These are phyloP conservation scores for Cicer arietinum DNA, from an alignment of 306 rosid genomes.

Conservation along the genomic window DNA sequence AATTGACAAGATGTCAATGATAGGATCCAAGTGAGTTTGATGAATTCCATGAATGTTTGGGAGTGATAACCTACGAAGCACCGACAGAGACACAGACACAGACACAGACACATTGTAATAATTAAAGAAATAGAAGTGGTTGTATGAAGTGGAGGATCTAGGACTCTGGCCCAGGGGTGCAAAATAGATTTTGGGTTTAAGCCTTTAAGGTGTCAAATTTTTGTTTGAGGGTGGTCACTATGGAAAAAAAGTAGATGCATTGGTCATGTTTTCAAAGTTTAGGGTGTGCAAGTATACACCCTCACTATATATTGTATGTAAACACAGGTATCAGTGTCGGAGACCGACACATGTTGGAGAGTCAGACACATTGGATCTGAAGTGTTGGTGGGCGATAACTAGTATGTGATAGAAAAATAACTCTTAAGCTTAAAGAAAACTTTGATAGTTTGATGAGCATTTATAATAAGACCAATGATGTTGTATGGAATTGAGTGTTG, in stretches of 20 bases:
- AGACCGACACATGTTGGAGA: neutral
- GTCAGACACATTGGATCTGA: neutral
- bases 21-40: neutral
- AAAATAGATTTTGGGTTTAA: too few relatives aligned
- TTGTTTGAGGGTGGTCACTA: too few relatives aligned
- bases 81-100: neutral
- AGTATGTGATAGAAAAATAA: neutral
- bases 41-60: neutral
- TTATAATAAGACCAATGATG: neutral
- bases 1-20: neutral
- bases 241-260: too few relatives aligned
- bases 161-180: too few relatives aligned
- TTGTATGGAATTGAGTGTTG: constrained; percentile 11
- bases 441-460: neutral
- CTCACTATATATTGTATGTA: neutral
- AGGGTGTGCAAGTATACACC: too few relatives aligned
- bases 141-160: neutral
- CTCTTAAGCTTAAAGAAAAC: neutral
- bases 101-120: neutral
- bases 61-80: neutral
- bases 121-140: neutral
- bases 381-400: neutral
- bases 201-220: too few relatives aligned
- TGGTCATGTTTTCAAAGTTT: too few relatives aligned
- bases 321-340: neutral